Evolutionary conservation across 2,329 filamentous ascomycete genomes (phyloP).

Genomic region (Clarireedia homoeocarpa): DNA sequence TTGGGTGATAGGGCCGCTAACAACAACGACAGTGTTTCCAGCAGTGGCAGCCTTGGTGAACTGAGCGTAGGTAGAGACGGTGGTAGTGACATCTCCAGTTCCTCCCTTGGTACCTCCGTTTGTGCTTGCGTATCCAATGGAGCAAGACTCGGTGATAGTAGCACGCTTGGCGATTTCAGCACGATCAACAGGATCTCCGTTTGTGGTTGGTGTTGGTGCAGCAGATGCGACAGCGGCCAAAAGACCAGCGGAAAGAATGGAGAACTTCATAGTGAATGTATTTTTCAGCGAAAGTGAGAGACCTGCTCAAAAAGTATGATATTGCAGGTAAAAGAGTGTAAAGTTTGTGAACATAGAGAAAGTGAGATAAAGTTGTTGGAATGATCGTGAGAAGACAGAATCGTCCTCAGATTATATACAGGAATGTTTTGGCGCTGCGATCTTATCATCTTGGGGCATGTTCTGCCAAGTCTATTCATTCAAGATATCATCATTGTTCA

Average conservation of each 20-base stretch:
- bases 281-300: neutral
- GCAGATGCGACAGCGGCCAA: conserved; percentile 4
- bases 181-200: neutral
- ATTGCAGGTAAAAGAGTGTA: neutral
- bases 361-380: neutral
- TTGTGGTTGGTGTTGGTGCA: conserved; percentile 4
- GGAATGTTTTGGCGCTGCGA: neutral
- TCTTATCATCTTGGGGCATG: neutral
- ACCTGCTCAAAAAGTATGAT: neutral
- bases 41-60: conserved; percentile 20
- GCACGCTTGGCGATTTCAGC: conserved; percentile 36
- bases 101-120: conserved; percentile 40
- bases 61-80: conserved; percentile 37
- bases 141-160: conserved; percentile 25
- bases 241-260: conserved; percentile 3
- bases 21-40: conserved; percentile 1
- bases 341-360: neutral
- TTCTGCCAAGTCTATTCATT: neutral
- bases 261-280: conserved; percentile 6
- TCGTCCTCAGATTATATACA: neutral
- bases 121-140: conserved; percentile 38
- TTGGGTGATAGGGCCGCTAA: neutral
- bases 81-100: conserved; percentile 35
- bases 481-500: too few species aligned
- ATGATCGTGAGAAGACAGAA: neutral